Percentiles rank a stretch among this genome's conserved stretches.
Evolutionary conservation across 768 basidiomycete genomes (phyloP).

Genomic region (Rhodotorula babjevae): DNA sequence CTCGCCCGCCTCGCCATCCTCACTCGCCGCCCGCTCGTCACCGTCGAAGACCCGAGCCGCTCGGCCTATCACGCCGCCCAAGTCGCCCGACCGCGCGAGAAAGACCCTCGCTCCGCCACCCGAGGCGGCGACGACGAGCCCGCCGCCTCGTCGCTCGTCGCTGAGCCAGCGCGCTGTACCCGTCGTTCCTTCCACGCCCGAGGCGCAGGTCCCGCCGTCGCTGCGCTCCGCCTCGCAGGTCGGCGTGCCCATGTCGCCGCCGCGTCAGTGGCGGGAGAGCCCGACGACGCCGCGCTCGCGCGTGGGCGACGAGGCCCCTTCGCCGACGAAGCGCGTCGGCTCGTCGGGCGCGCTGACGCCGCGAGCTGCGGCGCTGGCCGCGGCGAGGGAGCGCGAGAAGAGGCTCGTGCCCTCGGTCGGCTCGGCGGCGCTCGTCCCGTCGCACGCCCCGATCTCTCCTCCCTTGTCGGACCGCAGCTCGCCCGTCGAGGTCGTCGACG

Average conservation of each 20-base stretch:
- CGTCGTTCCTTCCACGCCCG: neutral
- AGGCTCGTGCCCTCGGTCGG: neutral
- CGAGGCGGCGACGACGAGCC: neutral
- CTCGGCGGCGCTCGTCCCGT: neutral
- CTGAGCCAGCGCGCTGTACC: neutral
- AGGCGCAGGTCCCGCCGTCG: neutral
- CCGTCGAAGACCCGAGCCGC: neutral
- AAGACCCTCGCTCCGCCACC: too few species aligned
- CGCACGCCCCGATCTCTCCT: neutral
- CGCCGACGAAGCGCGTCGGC: neutral
- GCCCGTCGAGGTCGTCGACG: neutral
- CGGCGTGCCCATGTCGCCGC: neutral
- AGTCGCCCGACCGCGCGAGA: neutral
- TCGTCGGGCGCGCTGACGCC: neutral
- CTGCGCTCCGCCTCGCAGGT: neutral
- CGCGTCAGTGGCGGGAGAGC: too few species aligned
- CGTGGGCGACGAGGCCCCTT: too few species aligned
- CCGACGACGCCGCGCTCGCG: constrained; percentile 4
- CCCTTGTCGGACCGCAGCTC: neutral
- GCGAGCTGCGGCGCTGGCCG: constrained; percentile 1
- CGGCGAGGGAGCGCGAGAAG: constrained; percentile 16
- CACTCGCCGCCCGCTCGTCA: too few species aligned
- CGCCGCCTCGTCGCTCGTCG: neutral
- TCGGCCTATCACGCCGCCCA: neutral
- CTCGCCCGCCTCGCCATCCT: too few species aligned